Conservation (phyloP, 2,329 filamentous ascomycete genomes). For the Xylariaceae sp. region DNA sequence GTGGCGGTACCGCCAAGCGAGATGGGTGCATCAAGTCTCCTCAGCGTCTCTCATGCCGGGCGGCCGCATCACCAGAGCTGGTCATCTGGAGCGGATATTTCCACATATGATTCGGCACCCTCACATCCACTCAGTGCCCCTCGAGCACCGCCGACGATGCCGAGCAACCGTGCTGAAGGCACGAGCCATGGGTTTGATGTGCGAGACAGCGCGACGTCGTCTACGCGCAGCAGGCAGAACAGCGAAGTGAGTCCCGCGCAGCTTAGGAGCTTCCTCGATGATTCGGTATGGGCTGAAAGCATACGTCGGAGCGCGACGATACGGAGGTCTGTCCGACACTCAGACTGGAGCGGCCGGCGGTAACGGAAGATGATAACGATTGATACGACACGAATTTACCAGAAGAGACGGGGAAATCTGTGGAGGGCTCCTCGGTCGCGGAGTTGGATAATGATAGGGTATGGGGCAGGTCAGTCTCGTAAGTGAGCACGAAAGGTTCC, state of each 20-base stretch:
- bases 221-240: slow-evolving; percentile 54
- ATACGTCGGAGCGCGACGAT: slow-evolving; percentile 82
- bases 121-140: slow-evolving; percentile 54
- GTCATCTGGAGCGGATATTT: slow-evolving; percentile 42
- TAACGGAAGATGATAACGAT: slow-evolving; percentile 5
- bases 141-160: slow-evolving; percentile 40
- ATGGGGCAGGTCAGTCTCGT: too few species aligned
- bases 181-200: slow-evolving; percentile 59
- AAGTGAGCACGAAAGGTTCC: too few species aligned
- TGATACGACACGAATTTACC: too few species aligned
- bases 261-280: slow-evolving; percentile 79
- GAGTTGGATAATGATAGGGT: too few species aligned
- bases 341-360: slow-evolving; percentile 25
- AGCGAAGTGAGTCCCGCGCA: slow-evolving; percentile 71
- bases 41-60: slow-evolving; percentile 34
- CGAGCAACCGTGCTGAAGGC: slow-evolving; percentile 41
- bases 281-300: slow-evolving; percentile 90
- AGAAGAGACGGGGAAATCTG: too few species aligned
- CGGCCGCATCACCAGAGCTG: slow-evolving; percentile 39
- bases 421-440: too few species aligned
- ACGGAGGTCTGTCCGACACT: slow-evolving; percentile 36
- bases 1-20: slow-evolving; percentile 23
- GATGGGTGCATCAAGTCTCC: slow-evolving; percentile 29
- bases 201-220: slow-evolving; percentile 39
- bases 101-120: slow-evolving; percentile 39